Evolutionary conservation across 1,139 yeast genomes (phyloP).

Genomic region (Hanseniaspora sp.): DNA sequence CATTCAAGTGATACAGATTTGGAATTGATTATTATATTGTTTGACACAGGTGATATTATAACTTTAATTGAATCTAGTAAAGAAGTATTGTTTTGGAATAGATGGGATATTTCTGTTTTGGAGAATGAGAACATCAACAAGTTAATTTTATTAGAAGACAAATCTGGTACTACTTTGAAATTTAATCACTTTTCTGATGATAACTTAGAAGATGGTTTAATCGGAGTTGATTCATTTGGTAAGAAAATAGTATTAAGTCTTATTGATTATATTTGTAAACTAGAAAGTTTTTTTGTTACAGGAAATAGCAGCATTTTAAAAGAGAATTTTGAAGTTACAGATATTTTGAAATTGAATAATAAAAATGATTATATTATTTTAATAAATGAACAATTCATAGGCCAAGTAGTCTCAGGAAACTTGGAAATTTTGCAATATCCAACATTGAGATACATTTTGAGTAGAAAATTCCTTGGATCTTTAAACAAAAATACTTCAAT

Average conservation of each 20-base stretch:
- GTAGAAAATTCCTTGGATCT: background rate
- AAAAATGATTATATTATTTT: background rate
- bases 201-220: slow-evolving; percentile 3
- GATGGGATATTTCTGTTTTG: background rate
- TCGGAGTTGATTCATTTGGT: background rate
- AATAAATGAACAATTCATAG: background rate
- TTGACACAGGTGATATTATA: background rate
- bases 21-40: slow-evolving; percentile 4
- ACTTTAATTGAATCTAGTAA: background rate
- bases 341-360: background rate
- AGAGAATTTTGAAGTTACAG: background rate
- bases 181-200: background rate
- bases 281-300: background rate
- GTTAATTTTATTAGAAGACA: background rate
- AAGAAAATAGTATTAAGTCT: background rate
- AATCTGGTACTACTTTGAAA: background rate
- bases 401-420: background rate
- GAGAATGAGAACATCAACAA: background rate
- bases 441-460: slow-evolving; percentile 1
- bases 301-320: background rate
- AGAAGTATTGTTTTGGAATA: background rate
- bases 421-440: background rate
- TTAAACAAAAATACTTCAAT: background rate
- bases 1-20: background rate
- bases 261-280: slow-evolving; percentile 8